phyloP scores from a whole-genome alignment of 2,329 filamentous ascomycete species.

The Dothiorella sarmentorum region DNA sequence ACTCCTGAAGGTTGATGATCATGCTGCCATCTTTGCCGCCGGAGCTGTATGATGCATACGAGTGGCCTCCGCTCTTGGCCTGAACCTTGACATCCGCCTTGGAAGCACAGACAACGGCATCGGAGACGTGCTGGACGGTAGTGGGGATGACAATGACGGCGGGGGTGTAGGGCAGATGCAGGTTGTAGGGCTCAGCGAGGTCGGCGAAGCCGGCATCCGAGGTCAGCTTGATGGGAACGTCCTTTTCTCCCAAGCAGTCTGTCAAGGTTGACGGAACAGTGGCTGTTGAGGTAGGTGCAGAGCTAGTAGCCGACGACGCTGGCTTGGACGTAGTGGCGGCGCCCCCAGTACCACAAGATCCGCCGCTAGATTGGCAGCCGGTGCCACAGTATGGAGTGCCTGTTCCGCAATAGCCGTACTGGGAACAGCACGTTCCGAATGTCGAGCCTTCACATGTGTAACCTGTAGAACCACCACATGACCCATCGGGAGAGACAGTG shows the following conservation, averaged over 20 bases:
- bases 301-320: background rate
- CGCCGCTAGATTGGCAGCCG: conserved; percentile 16
- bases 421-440: conserved; percentile 16
- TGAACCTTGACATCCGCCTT: conserved; percentile 54
- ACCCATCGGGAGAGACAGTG: conserved; percentile 16
- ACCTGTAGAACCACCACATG: conserved; percentile 17
- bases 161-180: conserved; percentile 43
- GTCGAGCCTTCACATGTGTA: conserved; percentile 19
- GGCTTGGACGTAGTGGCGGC: background rate
- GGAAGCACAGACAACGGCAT: conserved; percentile 56
- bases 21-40: conserved; percentile 50
- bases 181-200: conserved; percentile 36
- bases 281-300: background rate
- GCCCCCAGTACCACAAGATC: background rate
- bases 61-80: conserved; percentile 62
- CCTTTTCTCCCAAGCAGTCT: conserved; percentile 33
- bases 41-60: conserved; percentile 53
- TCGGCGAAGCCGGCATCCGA: conserved; percentile 19
- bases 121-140: conserved; percentile 53
- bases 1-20: conserved; percentile 46
- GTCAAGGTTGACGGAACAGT: conserved; percentile 17
- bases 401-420: conserved; percentile 19
- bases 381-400: conserved; percentile 14
- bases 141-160: conserved; percentile 56
- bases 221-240: conserved; percentile 28